Conservation (phyloP, 306 rosid species). For the Cucurbita pepo region DNA sequence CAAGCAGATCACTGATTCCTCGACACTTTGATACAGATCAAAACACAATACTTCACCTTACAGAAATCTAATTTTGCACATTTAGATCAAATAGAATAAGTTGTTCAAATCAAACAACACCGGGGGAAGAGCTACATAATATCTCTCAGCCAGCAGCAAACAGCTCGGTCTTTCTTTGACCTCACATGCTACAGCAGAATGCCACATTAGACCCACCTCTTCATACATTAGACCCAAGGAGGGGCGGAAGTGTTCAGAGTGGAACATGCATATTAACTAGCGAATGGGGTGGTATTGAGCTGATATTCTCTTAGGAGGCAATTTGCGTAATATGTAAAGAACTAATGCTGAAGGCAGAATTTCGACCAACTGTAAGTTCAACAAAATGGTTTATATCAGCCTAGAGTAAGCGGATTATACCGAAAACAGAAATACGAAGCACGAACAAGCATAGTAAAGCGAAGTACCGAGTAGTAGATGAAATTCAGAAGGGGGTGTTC, state of each 20-base stretch:
- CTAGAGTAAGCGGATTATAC: not conserved
- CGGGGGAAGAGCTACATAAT: not conserved
- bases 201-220: not conserved
- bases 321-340: constrained; percentile 73
- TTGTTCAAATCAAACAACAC: not conserved
- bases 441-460: constrained; percentile 1
- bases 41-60: not conserved
- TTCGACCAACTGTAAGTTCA: constrained; percentile 62
- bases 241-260: not conserved
- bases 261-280: constrained; percentile 6
- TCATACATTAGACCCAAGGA: not conserved
- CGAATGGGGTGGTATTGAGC: constrained; percentile 77
- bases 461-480: constrained; percentile 70
- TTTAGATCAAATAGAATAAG: not conserved
- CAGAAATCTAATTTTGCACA: not conserved
- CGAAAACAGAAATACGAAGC: not conserved
- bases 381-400: constrained; percentile 6
- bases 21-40: not conserved
- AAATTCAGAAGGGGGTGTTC: constrained; percentile 44
- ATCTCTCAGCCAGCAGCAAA: not conserved
- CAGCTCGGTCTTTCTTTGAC: not conserved
- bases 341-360: constrained; percentile 86
- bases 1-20: not conserved
- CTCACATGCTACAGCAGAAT: not conserved
- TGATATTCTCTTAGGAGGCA: constrained; percentile 91